Evolutionary conservation across 192 early-diverging fungal species (phyloP), one percentile per base, ranked within the genome.

Genomic region (Backusella luteola): DNA sequence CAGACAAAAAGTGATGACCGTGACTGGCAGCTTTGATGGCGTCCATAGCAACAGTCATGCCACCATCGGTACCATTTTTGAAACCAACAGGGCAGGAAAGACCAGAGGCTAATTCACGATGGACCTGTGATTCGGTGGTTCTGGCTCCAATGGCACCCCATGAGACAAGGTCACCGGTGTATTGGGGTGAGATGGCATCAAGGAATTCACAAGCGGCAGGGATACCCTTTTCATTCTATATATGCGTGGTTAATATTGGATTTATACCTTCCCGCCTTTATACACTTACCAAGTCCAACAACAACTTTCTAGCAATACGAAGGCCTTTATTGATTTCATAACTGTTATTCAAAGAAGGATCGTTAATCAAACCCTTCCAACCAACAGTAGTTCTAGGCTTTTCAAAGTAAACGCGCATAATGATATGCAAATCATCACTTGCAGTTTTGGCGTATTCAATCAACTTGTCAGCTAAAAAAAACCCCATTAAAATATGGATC

Each of bases 291-390:
- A 94, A 81, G 66, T 94, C 89, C 53, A 93, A 74, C 36, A 93
- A 83, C 35, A 94, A 82, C 49, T 87, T 84, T 69, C 93, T 91
- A 34, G 90, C 91, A 81, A 91, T 86, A 67, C 91, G 90, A 73
- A 94, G 86, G 66, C 93, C 93, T 89, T 93, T 92, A 85, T 94
- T 94, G 78, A 94, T 94, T 76, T 90, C 83, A 77, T 89, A 94
- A 59, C 86, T 86, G 83, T 89, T 85, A 81, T 94, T 91, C 39
- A 93, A 83, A 34, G 85, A 80, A 34, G 93, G 92, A 74, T 93
- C 93, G 77, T 93, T 93, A 79, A 94, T 98, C 36, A 98, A 86
- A 17, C 96, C 97, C 81, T 97, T 97, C 96, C 96, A 98, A 17
- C 96, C 96, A 12, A 95, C 88, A 6, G 91, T 94, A 5, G 92